Base-by-base conservation (phyloP, 1,284 basidiomycete species). In the Leccinum laetum region DNA sequence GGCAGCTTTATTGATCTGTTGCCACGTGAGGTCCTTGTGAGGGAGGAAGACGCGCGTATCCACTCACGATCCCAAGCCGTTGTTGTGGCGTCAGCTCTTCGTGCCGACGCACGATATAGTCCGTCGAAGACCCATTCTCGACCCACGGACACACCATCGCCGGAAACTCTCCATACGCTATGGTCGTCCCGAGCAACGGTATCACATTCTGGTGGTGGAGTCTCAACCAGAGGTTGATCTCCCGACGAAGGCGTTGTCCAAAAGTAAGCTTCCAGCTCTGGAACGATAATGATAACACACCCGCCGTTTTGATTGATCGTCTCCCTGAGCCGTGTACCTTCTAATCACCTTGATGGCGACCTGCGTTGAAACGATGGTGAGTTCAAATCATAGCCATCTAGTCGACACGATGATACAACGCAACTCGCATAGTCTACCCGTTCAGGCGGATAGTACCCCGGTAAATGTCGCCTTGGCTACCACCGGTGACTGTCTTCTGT, bases 71-170 rank as follows among this genome's bases (percentile, higher is more conserved):
- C 29, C 29, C 29, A 29, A 29, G 29, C 29, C 29, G 29, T 29
- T 29, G 29, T 29, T 29, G 29, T 29, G 29, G 29, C 29, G 29
- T 29, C 29, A 29, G 8, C 29, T 29, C 29, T 29, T 29, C 29
- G 29, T 29, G 29, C 29, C 29, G 29, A 29, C 29, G 29, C 29
- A 29, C 29, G 39, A 73, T 56, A 56, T 73, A 73, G 1, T 60
- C 35, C 3, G 64, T 58, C 3, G 76, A 66, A n/a, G 61, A 21
- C 1, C 73, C 72, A 32, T 72, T 70, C 14, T 73, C 70, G n/a
- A 66, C 61, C 72, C 74, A 73, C 4, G 72, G 75, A 58, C 64
- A 73, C 6, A 73, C 71, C 73, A 73, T 76, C 3, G 72, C 72
- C 1, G 58, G 61, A 60, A 73, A 74, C 11, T 65, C 65, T 1